Conservation (phyloP, 2,329 filamentous ascomycete genomes). For the Lizonia empirigonia region DNA sequence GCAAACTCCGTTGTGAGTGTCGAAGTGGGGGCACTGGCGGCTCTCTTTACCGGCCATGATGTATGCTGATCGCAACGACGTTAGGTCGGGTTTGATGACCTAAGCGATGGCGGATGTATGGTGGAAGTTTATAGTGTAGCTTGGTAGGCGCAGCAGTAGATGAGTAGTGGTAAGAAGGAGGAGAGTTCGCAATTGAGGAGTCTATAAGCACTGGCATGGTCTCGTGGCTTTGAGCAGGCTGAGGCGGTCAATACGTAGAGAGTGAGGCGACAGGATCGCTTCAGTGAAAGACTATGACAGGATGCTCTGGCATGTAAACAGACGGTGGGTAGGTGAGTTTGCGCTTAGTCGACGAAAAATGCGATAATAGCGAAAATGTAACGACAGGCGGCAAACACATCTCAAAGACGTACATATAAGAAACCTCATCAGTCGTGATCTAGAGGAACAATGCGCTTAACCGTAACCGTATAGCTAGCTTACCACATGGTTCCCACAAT, state of each 20-base stretch:
- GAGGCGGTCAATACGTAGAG: background rate
- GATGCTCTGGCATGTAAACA: background rate
- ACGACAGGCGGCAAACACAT: background rate
- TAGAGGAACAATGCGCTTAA: background rate
- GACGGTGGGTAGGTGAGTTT: background rate
- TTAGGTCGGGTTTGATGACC: background rate
- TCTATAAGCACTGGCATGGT: background rate
- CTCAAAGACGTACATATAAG: background rate
- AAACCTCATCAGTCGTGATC: background rate
- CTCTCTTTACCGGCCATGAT: slow-evolving; percentile 4
- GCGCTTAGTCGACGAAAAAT: background rate
- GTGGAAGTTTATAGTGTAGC: background rate
- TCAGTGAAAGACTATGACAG: background rate
- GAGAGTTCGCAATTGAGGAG: background rate
- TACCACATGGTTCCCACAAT: slow-evolving; percentile 29
- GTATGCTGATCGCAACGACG: background rate
- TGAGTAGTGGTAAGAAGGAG: background rate
- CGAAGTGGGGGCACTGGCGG: slow-evolving; percentile 14
- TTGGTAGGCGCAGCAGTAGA: background rate
- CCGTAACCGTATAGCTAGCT: background rate
- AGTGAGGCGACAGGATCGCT: background rate
- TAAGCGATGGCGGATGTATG: background rate
- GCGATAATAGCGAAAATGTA: background rate
- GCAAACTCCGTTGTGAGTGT: slow-evolving; percentile 30
- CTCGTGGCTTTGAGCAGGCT: background rate